Evolutionary conservation across 2,329 filamentous ascomycete species (phyloP).

Genomic region (Exophiala sp.): DNA sequence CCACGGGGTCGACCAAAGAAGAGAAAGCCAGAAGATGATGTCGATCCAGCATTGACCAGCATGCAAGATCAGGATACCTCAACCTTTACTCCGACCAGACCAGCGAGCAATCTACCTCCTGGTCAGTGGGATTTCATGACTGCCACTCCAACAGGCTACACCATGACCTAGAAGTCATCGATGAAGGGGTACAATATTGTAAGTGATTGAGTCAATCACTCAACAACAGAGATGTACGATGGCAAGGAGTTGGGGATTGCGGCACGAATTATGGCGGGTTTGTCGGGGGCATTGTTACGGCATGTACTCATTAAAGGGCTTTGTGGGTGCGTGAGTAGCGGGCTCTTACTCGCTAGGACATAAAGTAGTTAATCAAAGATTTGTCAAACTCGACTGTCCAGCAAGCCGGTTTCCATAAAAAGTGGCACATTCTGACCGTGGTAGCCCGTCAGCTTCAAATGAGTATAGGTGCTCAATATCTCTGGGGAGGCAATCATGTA

Average conservation of each 20-base stretch:
- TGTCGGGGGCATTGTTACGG: not conserved
- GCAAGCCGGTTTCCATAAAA: not conserved
- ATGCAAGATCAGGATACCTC: slow-evolving; percentile 13
- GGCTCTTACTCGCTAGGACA: slow-evolving; percentile 7
- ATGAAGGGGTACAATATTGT: not conserved
- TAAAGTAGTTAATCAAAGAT: slow-evolving; percentile 5
- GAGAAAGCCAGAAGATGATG: slow-evolving; percentile 32
- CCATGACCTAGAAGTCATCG: slow-evolving; percentile 19
- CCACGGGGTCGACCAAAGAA: slow-evolving; percentile 30
- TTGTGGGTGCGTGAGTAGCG: slow-evolving; percentile 1
- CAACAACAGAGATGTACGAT: not conserved
- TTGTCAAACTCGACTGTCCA: not conserved
- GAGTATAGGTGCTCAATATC: too few relatives aligned
- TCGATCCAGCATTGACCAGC: slow-evolving; percentile 28
- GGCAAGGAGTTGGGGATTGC: not conserved
- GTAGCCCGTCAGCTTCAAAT: too few relatives aligned
- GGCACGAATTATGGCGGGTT: too few relatives aligned
- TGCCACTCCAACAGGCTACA: slow-evolving; percentile 21
- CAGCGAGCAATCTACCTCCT: slow-evolving; percentile 23
- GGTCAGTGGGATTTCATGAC: slow-evolving; percentile 31
- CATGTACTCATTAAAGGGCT: not conserved
- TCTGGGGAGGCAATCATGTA: too few relatives aligned
- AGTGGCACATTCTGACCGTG: too few relatives aligned
- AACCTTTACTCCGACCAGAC: slow-evolving; percentile 16
- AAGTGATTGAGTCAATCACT: not conserved